Percentiles rank a stretch among this genome's conserved stretches.
Conservation (phyloP, 148 eudicot species). For the Rhododendron vialii region DNA sequence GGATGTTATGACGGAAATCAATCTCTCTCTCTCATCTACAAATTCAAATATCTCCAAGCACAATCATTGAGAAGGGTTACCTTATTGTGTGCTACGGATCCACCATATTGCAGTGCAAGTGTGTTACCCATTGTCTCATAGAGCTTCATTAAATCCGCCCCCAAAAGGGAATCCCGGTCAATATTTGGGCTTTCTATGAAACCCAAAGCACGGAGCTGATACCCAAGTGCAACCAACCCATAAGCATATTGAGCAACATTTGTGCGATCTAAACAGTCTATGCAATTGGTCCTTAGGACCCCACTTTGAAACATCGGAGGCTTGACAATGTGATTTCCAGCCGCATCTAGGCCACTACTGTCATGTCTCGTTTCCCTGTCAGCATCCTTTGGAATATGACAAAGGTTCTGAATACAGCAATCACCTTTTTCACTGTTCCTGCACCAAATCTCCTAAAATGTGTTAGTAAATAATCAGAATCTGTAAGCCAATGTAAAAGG, state of each 20-base stretch:
- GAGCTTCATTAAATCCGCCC: constrained; percentile 54
- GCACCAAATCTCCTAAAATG: constrained; percentile 15
- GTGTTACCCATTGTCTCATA: constrained; percentile 88
- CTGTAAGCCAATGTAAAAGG: background rate
- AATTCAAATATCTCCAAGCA: background rate
- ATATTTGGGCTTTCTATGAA: constrained; percentile 33
- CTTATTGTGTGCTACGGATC: constrained; percentile 96
- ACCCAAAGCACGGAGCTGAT: constrained; percentile 67
- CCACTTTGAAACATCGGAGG: constrained; percentile 58
- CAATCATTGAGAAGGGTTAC: constrained; percentile 28
- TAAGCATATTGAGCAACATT: constrained; percentile 81
- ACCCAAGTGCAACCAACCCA: constrained; percentile 76
- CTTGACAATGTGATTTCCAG: constrained; percentile 23
- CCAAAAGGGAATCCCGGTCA: constrained; percentile 48
- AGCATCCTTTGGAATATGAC: constrained; percentile 8
- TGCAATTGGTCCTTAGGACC: constrained; percentile 79
- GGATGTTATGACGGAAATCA: background rate
- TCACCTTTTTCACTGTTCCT: constrained; percentile 19
- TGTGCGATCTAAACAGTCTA: constrained; percentile 94
- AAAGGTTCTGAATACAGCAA: constrained; percentile 5
- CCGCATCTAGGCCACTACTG: constrained; percentile 1
- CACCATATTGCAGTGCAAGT: constrained; percentile 83
- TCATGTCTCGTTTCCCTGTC: background rate
- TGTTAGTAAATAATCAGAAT: background rate
- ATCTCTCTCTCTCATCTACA: background rate